These are phyloP conservation scores for Penicillium coprophilum DNA, from an alignment of 495 filamentous ascomycete species.

Conservation along the genomic window DNA sequence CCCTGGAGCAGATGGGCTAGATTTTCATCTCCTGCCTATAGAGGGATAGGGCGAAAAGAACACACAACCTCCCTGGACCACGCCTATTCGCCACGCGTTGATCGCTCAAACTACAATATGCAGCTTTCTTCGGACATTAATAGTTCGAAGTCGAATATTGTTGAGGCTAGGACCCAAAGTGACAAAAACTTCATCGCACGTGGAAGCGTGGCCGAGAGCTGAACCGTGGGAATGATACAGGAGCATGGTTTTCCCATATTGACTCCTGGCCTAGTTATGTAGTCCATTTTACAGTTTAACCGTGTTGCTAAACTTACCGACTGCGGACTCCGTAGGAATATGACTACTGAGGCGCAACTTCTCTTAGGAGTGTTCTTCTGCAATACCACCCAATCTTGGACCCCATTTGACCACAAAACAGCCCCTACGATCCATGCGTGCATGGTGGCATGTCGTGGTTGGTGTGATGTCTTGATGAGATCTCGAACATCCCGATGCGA, in stretches of 20 bases:
- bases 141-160: neutral
- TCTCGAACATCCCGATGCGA: constrained; percentile 1
- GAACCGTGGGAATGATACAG: neutral
- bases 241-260: constrained; percentile 1
- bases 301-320: neutral
- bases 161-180: neutral
- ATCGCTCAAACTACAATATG: neutral
- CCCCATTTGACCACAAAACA: constrained; percentile 6
- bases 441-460: neutral
- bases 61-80: neutral
- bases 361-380: neutral
- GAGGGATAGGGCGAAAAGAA: neutral
- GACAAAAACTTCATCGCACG: neutral
- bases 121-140: neutral
- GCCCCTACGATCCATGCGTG: neutral
- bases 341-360: neutral
- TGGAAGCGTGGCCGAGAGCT: neutral
- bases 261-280: neutral
- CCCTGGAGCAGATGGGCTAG: neutral
- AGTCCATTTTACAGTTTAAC: neutral
- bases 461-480: constrained; percentile 6
- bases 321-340: neutral
- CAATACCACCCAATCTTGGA: constrained; percentile 5
- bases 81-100: neutral
- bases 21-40: neutral